Conservation (phyloP, 805 yeast genomes). For the Lachancea waltii region DNA sequence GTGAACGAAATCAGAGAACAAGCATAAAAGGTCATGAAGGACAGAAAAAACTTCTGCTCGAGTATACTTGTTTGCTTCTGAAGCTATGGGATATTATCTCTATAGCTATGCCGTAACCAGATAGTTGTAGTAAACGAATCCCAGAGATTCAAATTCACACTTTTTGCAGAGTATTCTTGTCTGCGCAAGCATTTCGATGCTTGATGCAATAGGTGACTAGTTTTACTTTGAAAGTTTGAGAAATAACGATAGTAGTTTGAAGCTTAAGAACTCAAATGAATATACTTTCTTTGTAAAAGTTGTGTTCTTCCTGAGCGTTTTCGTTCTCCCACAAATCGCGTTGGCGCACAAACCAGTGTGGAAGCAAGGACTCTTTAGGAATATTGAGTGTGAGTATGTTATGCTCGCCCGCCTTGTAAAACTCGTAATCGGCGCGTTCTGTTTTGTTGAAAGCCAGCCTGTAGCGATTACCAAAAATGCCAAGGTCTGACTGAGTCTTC, state of each 20-base stretch:
- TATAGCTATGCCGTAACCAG: constrained; percentile 37
- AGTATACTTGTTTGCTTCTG: not conserved
- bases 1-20: no score
- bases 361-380: constrained; percentile 60
- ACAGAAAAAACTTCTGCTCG: not conserved
- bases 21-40: no score
- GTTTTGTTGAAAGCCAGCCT: constrained; percentile 29
- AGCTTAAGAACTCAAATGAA: constrained; percentile 11
- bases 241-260: not conserved
- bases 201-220: constrained; percentile 11
- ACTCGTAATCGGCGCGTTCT: constrained; percentile 29
- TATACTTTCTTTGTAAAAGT: constrained; percentile 30
- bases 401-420: constrained; percentile 39
- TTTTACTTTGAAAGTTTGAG: constrained; percentile 30
- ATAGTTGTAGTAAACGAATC: constrained; percentile 51
- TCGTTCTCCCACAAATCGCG: constrained; percentile 60
- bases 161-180: constrained; percentile 24
- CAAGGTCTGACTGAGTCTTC: constrained; percentile 23
- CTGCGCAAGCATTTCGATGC: not conserved
- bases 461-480: constrained; percentile 30
- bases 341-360: constrained; percentile 66
- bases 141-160: constrained; percentile 35
- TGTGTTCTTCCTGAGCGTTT: constrained; percentile 31
- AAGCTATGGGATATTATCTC: constrained; percentile 39
- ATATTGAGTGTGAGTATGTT: constrained; percentile 37